phyloP scores from a whole-genome alignment of 1,284 basidiomycete genomes.

The Trametes versicolor region DNA sequence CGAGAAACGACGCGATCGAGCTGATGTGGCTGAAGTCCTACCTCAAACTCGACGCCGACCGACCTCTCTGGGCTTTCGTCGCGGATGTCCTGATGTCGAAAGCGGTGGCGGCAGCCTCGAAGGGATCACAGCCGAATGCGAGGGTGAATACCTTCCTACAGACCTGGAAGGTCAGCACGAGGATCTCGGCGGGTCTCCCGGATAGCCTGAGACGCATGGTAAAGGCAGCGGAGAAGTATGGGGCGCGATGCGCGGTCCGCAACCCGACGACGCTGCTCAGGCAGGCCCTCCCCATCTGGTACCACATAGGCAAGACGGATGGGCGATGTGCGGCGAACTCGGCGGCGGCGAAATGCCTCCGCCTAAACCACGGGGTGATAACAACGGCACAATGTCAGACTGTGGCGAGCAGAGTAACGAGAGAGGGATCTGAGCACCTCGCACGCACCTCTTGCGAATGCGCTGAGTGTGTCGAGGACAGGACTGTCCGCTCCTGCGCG shows the following conservation, averaged over 20 bases:
- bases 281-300: too few species aligned
- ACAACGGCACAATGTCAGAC: too few species aligned
- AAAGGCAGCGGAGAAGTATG: neutral
- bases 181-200: neutral
- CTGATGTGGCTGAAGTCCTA: constrained; percentile 37
- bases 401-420: too few species aligned
- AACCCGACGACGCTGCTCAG: neutral
- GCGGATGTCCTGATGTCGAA: neutral
- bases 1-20: constrained; percentile 38
- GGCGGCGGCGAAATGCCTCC: too few species aligned
- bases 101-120: neutral
- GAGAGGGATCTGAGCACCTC: too few species aligned
- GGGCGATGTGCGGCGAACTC: too few species aligned
- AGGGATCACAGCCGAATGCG: too few species aligned
- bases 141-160: constrained; percentile 3
- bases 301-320: neutral
- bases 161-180: constrained; percentile 1
- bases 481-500: neutral
- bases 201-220: neutral
- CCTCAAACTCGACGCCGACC: constrained; percentile 11
- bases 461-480: neutral
- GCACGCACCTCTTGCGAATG: neutral
- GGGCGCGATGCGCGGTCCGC: neutral
- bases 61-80: constrained; percentile 32
- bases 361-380: too few species aligned